phyloP scores from a whole-genome alignment of 163 green algal species.

The Scenedesmus sp. region DNA sequence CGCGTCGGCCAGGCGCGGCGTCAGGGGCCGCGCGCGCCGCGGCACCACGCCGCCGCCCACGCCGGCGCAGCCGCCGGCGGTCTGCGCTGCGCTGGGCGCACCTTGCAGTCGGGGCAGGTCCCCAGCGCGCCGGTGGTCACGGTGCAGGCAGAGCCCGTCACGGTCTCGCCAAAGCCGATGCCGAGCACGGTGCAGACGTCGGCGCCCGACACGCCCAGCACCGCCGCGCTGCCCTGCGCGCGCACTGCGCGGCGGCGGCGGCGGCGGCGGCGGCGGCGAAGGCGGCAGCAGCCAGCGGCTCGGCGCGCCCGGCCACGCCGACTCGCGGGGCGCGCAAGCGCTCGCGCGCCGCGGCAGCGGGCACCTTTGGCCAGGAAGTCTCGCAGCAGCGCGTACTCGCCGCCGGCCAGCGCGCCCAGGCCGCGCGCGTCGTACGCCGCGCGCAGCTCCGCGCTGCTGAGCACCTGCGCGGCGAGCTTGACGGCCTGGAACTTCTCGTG shows the following conservation, averaged over 20 bases:
- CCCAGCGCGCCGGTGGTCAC: conserved; percentile 11
- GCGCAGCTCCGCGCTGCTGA: conserved; percentile 1
- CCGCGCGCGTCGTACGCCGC: conserved; percentile 25
- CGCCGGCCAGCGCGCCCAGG: conserved; percentile 11
- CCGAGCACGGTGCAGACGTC: conserved; percentile 43
- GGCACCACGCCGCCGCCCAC: too few relatives aligned
- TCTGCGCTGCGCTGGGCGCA: too few relatives aligned
- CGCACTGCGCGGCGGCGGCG: too few relatives aligned
- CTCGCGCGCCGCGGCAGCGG: too few relatives aligned
- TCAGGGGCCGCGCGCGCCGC: too few relatives aligned
- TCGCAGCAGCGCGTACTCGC: conserved; percentile 17
- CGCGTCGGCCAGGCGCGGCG: too few relatives aligned
- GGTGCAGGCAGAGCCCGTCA: conserved; percentile 22
- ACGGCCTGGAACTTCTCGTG: conserved; percentile 35
- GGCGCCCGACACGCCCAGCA: conserved; percentile 3
- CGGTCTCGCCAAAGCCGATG: conserved; percentile 24
- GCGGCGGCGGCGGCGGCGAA: too few relatives aligned
- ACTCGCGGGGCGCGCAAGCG: too few relatives aligned
- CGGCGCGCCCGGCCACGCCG: too few relatives aligned
- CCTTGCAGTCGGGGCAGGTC: conserved; percentile 41
- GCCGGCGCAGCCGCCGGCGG: too few relatives aligned
- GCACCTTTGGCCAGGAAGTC: conserved; percentile 31
- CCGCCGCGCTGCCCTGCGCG: neutral
- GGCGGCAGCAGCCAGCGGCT: too few relatives aligned
- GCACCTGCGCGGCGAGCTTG: conserved; percentile 25